Evolutionary conservation across 176 grass and related monocot genomes (phyloP).

Genomic region (Neostapfia colusana): DNA sequence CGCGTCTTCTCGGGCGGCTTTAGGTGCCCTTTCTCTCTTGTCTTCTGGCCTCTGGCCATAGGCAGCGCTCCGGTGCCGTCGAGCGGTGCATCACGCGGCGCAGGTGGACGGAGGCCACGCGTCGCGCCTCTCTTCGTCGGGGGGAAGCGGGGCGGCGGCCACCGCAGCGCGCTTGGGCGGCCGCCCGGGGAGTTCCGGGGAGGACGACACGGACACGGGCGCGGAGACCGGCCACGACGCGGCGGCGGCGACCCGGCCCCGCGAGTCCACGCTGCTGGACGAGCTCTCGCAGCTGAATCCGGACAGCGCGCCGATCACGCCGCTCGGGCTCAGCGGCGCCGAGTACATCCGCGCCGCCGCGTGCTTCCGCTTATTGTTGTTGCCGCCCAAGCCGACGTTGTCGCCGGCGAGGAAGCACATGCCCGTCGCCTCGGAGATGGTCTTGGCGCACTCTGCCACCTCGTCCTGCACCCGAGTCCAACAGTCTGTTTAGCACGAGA

Average conservation of each 20-base stretch:
- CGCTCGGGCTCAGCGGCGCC: constrained; percentile 59
- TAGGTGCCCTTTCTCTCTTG: background rate
- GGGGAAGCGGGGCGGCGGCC: background rate
- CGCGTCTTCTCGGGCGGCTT: background rate
- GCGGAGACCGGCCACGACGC: constrained; percentile 26
- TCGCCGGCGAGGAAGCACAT: constrained; percentile 10
- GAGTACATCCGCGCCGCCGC: constrained; percentile 28
- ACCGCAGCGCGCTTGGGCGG: constrained; percentile 26
- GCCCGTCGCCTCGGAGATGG: constrained; percentile 45
- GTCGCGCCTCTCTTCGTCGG: constrained; percentile 63
- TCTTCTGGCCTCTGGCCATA: background rate
- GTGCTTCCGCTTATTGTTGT: constrained; percentile 61
- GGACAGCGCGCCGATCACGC: constrained; percentile 52
- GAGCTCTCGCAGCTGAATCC: constrained; percentile 77
- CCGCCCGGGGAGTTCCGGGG: constrained; percentile 28
- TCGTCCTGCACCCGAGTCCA: constrained; percentile 44
- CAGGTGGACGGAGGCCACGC: constrained; percentile 44
- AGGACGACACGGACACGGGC: constrained; percentile 39
- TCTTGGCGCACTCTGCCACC: constrained; percentile 52
- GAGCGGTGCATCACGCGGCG: background rate
- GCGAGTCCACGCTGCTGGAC: constrained; percentile 43
- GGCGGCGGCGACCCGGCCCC: background rate
- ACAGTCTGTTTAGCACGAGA: background rate
- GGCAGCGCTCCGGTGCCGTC: background rate
- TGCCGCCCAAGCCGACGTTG: background rate